Percentiles rank a stretch among this genome's conserved stretches.
phyloP scores from a whole-genome alignment of 176 grass and related monocot species.

The Cenchrus fungigraminus region DNA sequence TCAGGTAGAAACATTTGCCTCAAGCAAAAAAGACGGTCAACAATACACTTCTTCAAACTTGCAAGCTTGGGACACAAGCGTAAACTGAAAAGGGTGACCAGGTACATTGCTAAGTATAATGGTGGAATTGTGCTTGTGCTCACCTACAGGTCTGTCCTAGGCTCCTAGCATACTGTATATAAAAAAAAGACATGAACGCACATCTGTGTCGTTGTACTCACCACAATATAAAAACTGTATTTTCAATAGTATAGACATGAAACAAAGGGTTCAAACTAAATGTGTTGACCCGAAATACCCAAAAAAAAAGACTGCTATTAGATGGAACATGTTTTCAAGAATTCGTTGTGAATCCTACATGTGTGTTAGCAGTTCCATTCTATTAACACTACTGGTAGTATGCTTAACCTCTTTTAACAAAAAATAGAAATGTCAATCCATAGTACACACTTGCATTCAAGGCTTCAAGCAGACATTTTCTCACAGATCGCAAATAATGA shows the following conservation, averaged over 20 bases:
- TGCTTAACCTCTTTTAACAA: neutral
- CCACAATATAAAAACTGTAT: neutral
- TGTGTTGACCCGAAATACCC: neutral
- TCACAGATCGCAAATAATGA: neutral
- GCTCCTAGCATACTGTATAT: too few species aligned
- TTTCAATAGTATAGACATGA: neutral
- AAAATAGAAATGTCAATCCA: neutral
- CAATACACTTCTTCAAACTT: too few species aligned
- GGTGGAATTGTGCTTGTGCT: too few species aligned
- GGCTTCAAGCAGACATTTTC: neutral
- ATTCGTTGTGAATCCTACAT: neutral
- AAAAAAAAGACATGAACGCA: too few species aligned
- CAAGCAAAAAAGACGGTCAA: neutral
- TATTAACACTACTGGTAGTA: neutral
- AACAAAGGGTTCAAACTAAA: neutral
- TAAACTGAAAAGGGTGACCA: too few species aligned
- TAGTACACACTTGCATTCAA: neutral
- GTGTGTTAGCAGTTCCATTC: constrained; percentile 1
- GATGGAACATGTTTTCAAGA: neutral
- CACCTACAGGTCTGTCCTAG: too few species aligned
- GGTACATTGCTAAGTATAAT: too few species aligned
- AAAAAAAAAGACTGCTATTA: neutral
- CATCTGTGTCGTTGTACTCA: neutral
- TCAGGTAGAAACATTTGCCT: neutral
- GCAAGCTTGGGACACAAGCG: too few species aligned